These are phyloP conservation scores for Schizochytrium sp. DNA, from an alignment of 108 stramenopile genomes.

Conservation along the genomic window DNA sequence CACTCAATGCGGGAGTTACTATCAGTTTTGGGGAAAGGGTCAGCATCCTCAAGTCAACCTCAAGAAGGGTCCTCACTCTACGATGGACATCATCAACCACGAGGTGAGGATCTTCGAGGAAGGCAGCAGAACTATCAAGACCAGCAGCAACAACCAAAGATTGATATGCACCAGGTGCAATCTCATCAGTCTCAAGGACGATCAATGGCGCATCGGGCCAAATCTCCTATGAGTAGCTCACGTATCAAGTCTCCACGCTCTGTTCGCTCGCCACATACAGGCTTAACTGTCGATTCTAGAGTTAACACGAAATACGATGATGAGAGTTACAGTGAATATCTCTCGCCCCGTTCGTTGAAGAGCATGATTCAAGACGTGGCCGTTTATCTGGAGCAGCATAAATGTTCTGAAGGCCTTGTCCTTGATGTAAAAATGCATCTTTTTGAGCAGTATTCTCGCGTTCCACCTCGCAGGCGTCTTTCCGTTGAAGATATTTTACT, in stretches of 20 bases:
- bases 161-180: background rate
- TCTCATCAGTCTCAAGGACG: background rate
- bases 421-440: slow-evolving; percentile 41
- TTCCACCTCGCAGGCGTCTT: background rate
- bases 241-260: background rate
- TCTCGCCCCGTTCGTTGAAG: slow-evolving; percentile 42
- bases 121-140: background rate
- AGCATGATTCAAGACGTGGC: slow-evolving; percentile 13
- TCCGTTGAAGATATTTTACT: background rate
- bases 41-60: background rate
- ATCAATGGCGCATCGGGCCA: background rate
- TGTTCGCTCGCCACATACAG: background rate
- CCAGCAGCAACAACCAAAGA: background rate
- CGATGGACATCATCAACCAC: background rate
- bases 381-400: background rate
- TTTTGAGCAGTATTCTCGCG: background rate
- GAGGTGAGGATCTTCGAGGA: background rate
- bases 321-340: background rate
- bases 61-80: background rate
- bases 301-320: background rate
- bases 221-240: background rate
- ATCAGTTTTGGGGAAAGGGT: background rate
- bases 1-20: background rate
- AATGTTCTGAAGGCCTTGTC: background rate
- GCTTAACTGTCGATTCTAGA: background rate